phyloP scores from a whole-genome alignment of 1,139 yeast species.

The Kodamaea fungicola region DNA sequence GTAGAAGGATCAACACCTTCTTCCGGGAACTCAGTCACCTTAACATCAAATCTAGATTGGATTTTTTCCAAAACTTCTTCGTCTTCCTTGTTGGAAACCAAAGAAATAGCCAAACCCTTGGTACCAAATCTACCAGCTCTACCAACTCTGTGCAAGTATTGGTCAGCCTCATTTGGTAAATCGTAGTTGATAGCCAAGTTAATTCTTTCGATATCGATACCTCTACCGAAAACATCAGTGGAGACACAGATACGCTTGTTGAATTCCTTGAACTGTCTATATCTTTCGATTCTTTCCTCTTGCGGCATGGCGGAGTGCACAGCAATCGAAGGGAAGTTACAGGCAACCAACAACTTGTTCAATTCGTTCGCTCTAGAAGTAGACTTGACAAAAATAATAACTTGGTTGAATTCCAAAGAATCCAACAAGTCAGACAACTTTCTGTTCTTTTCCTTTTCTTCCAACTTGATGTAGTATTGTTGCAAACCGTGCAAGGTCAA shows the following conservation, averaged over 20 bases:
- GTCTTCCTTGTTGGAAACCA: slow-evolving; percentile 82
- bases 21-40: slow-evolving; percentile 92
- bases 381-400: slow-evolving; percentile 91
- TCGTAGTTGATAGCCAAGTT: slow-evolving; percentile 97
- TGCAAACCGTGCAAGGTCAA: slow-evolving; percentile 97
- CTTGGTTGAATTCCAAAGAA: slow-evolving; percentile 95
- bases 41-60: slow-evolving; percentile 96
- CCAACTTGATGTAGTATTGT: slow-evolving; percentile 88
- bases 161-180: slow-evolving; percentile 88
- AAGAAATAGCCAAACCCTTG: slow-evolving; percentile 93
- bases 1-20: slow-evolving; percentile 98
- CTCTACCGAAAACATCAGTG: slow-evolving; percentile 98
- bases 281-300: slow-evolving; percentile 96
- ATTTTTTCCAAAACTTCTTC: slow-evolving; percentile 88
- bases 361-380: slow-evolving; percentile 91
- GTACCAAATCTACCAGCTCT: slow-evolving; percentile 99
- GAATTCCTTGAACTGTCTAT: slow-evolving; percentile 95
- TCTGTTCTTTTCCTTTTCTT: slow-evolving; percentile 90
- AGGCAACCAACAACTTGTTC: slow-evolving; percentile 83
- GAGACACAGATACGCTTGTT: slow-evolving; percentile 98
- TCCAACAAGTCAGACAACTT: slow-evolving; percentile 90
- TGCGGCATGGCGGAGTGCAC: slow-evolving; percentile 96
- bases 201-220: slow-evolving; percentile 98
- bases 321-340: slow-evolving; percentile 96
- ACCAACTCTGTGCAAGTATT: slow-evolving; percentile 97